These are phyloP conservation scores for Chaetomiaceae sp. DNA, from an alignment of 2,329 filamentous ascomycete genomes.

Conservation along the genomic window DNA sequence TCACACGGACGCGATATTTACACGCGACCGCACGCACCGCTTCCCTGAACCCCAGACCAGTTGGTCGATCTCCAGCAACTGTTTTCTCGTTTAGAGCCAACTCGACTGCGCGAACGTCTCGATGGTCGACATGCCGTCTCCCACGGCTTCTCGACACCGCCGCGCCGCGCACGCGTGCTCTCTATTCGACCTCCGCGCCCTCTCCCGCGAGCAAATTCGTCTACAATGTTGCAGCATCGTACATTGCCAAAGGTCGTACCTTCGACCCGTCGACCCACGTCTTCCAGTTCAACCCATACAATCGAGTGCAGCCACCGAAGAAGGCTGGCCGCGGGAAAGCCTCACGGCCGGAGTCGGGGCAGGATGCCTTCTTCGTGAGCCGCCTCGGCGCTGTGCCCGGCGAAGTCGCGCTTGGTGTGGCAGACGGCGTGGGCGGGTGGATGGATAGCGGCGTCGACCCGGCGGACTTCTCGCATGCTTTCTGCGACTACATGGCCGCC, in stretches of 20 bases:
- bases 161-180: background rate
- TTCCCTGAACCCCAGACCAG: slow-evolving; percentile 4
- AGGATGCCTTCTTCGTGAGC: slow-evolving; percentile 94
- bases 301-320: slow-evolving; percentile 51
- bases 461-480: slow-evolving; percentile 87
- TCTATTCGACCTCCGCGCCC: slow-evolving; percentile 10
- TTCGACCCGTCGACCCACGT: slow-evolving; percentile 66
- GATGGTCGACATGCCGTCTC: background rate
- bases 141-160: background rate
- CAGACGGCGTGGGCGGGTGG: slow-evolving; percentile 96
- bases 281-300: slow-evolving; percentile 66
- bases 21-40: background rate
- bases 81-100: too few species aligned
- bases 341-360: slow-evolving; percentile 71
- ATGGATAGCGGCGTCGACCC: slow-evolving; percentile 88
- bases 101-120: too few species aligned
- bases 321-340: slow-evolving; percentile 46
- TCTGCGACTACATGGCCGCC: slow-evolving; percentile 89
- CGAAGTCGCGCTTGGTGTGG: slow-evolving; percentile 78
- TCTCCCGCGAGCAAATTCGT: slow-evolving; percentile 40
- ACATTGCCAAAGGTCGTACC: slow-evolving; percentile 64
- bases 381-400: slow-evolving; percentile 63
- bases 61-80: background rate
- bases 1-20: background rate
- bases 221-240: slow-evolving; percentile 70